Conservation (phyloP, 2,329 filamentous ascomycete species). For the Colletotrichum spaethianum region DNA sequence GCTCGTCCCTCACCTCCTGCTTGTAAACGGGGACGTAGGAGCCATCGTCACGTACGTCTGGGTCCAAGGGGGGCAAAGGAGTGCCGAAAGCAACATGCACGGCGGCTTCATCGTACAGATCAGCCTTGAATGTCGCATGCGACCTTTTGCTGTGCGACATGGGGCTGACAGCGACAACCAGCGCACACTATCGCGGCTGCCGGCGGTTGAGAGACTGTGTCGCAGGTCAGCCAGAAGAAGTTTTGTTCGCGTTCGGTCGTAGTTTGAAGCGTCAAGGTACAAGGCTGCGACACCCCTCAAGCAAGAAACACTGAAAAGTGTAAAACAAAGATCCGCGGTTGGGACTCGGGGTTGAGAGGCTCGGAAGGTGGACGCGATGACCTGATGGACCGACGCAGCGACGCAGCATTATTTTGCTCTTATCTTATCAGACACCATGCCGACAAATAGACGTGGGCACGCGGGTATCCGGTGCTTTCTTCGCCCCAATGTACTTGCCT, state of each 20-base stretch:
- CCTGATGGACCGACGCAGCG: background rate
- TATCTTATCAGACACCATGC: background rate
- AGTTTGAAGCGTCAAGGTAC: background rate
- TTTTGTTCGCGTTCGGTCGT: background rate
- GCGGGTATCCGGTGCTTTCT: no score
- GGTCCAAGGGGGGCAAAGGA: conserved; percentile 83
- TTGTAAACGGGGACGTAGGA: conserved; percentile 97
- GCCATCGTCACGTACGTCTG: conserved; percentile 86
- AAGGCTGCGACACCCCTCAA: background rate
- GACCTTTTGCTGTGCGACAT: conserved; percentile 74
- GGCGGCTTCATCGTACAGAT: conserved; percentile 75
- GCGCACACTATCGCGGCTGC: background rate
- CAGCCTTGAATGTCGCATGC: conserved; percentile 83
- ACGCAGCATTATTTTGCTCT: background rate
- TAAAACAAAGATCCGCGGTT: background rate
- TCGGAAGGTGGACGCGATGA: background rate
- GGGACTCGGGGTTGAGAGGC: background rate
- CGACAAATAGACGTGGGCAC: background rate
- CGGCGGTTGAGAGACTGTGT: background rate
- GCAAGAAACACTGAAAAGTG: background rate
- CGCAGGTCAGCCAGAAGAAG: background rate
- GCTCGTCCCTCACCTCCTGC: conserved; percentile 95
- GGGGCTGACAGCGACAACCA: background rate
- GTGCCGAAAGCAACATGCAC: conserved; percentile 88
- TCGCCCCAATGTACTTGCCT: background rate